Evolutionary conservation across 208 protist species (phyloP), one percentile per base, ranked within the genome.

Genomic region (Phytomonas sp.): DNA sequence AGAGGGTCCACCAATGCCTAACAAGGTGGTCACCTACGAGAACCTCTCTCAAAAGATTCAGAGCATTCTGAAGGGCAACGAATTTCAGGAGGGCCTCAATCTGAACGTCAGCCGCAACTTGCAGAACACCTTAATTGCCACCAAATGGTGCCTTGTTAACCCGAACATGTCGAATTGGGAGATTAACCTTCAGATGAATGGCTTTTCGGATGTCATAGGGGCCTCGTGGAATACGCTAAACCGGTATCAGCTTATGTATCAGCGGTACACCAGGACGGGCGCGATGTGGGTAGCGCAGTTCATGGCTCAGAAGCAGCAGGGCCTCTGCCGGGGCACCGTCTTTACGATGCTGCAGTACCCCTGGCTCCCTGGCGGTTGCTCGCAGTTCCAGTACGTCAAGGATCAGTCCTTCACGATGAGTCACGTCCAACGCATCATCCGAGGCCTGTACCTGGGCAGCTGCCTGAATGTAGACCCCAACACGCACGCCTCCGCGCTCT

Each of bases 311-410:
- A 84, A 82, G 69, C 84, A 92, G 70, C 83, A 86, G 59, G 87
- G 84, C 65, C 87, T 93, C 78, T 77, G 74, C 30, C 82, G 89
- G 40, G 91, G 91, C 28, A 93, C 78, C n/a, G 69, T 95, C 43
- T 92, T 96, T 43, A 78, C 77, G 13, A 86, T 96, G 77, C 73
- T 93, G 70, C 87, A 95, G 86, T 96, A 94, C 71, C 91, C 91
- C 29, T 95, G 87, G 88, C 68, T 80, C 36, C 79, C 73, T 32
- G 89, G 89, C 32, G 89, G 91, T 23, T 94, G 88, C 84, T 86
- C 85, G 28, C 82, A 89, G 81, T 67, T 89, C 61, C 85, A 92
- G 77, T 96, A 96, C 74, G 73, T 95, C 36, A 94, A 95, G 81
- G 84, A 84, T 64, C 88, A 95, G 73, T 75, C 71, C 17, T 81